Percentiles rank a stretch among this genome's conserved stretches.
These are phyloP conservation scores for Thraustochytrium striatum DNA, from an alignment of 352 stramenopile genomes.

Conservation along the genomic window DNA sequence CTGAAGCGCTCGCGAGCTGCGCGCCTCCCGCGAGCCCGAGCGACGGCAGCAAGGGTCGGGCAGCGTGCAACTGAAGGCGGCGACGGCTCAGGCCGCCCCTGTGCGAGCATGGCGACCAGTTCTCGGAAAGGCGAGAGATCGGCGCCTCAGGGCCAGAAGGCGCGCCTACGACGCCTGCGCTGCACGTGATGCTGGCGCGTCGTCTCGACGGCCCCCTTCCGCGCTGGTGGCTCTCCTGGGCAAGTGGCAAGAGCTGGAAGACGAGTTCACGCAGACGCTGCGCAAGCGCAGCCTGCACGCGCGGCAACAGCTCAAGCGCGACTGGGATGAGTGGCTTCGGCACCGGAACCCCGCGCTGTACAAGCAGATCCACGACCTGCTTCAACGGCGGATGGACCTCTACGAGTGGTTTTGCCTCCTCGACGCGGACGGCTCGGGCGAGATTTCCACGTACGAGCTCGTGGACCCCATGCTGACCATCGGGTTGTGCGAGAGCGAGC, in stretches of 20 bases:
- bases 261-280: neutral
- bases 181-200: too few species aligned
- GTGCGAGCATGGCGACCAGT: too few species aligned
- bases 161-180: too few species aligned
- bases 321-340: constrained; percentile 4
- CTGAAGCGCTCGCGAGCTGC: too few species aligned
- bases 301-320: neutral
- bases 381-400: constrained; percentile 17
- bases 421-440: constrained; percentile 70
- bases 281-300: neutral
- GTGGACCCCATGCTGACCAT: constrained; percentile 76
- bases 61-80: too few species aligned
- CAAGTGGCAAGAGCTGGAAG: neutral
- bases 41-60: too few species aligned
- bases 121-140: too few species aligned
- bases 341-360: constrained; percentile 1
- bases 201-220: too few species aligned
- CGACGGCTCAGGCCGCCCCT: too few species aligned
- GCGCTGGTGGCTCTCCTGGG: neutral
- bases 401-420: constrained; percentile 74
- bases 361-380: neutral
- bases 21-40: too few species aligned
- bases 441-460: constrained; percentile 70
- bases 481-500: constrained; percentile 59
- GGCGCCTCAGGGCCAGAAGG: too few species aligned